Evolutionary conservation across 805 yeast genomes (phyloP).

Genomic region (Candida schatavii): DNA sequence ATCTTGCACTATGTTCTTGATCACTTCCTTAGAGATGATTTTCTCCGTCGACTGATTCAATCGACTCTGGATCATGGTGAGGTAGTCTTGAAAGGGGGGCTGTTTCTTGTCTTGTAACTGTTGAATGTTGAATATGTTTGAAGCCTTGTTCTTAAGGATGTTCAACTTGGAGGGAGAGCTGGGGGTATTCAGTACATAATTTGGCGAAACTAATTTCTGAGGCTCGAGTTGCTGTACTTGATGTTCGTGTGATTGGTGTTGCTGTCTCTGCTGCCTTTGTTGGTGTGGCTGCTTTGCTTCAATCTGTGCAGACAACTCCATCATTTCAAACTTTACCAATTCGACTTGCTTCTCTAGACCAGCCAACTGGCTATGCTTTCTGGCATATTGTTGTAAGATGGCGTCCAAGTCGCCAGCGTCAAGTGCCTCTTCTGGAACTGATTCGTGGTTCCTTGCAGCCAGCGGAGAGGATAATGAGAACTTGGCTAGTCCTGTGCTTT

Average conservation of each 20-base stretch:
- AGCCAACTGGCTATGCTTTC: slow-evolving; percentile 51
- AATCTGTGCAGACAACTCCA: slow-evolving; percentile 21
- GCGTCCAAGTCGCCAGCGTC: background rate
- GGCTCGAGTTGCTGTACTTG: no score
- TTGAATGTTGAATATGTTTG: slow-evolving; percentile 14
- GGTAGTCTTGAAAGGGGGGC: slow-evolving; percentile 6
- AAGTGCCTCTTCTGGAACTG: background rate
- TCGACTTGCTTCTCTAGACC: slow-evolving; percentile 46
- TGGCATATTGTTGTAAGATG: slow-evolving; percentile 34
- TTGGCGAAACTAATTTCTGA: background rate
- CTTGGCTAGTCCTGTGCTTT: slow-evolving; percentile 50
- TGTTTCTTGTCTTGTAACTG: background rate
- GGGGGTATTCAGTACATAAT: background rate
- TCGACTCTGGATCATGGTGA: slow-evolving; percentile 10
- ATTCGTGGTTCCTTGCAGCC: slow-evolving; percentile 1
- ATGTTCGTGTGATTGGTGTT: slow-evolving; percentile 2
- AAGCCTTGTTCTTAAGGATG: slow-evolving; percentile 19
- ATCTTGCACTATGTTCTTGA: slow-evolving; percentile 4
- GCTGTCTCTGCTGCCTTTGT: background rate
- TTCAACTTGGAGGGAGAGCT: slow-evolving; percentile 8
- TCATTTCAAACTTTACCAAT: slow-evolving; percentile 32
- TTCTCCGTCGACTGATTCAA: background rate
- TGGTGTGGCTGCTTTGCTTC: slow-evolving; percentile 8
- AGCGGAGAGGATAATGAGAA: slow-evolving; percentile 28
- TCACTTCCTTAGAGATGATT: background rate